Conservation (phyloP, 129 eudicot species). For the Cynara cardunculus region DNA sequence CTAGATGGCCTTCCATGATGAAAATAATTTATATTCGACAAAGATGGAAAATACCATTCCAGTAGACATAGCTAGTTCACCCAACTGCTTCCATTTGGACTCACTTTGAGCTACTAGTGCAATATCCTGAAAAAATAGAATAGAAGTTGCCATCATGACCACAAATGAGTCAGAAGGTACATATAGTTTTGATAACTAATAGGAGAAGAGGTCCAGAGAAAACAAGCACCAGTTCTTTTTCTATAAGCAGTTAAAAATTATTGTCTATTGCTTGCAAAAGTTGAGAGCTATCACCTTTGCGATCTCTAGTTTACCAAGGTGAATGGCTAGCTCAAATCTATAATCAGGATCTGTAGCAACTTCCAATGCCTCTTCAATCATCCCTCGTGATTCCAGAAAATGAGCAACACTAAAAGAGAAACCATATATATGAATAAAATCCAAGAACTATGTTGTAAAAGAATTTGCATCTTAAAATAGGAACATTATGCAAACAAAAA, state of each 20-base stretch:
- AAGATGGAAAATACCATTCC: slow-evolving; percentile 57
- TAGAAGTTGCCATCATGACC: slow-evolving; percentile 15
- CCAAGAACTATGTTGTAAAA: background rate
- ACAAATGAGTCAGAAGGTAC: background rate
- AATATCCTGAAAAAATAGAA: slow-evolving; percentile 58
- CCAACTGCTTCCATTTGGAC: slow-evolving; percentile 98
- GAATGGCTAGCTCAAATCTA: slow-evolving; percentile 95
- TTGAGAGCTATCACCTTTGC: slow-evolving; percentile 53
- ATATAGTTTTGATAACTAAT: background rate
- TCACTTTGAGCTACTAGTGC: slow-evolving; percentile 83
- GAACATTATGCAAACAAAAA: slow-evolving; percentile 4
- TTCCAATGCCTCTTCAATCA: slow-evolving; percentile 89
- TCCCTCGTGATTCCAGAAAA: slow-evolving; percentile 95
- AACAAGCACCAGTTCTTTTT: background rate
- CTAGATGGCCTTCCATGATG: background rate
- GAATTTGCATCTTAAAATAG: background rate
- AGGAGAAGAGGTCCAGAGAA: background rate
- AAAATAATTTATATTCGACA: background rate
- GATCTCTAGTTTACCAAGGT: slow-evolving; percentile 78
- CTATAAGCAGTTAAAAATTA: background rate
- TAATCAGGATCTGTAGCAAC: slow-evolving; percentile 96
- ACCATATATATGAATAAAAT: slow-evolving; percentile 5
- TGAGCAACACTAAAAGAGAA: slow-evolving; percentile 67
- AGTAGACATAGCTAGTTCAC: slow-evolving; percentile 94
- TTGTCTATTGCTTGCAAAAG: slow-evolving; percentile 14